phyloP scores from a whole-genome alignment of 2,329 filamentous ascomycete species.

The Colletotrichum sp. region DNA sequence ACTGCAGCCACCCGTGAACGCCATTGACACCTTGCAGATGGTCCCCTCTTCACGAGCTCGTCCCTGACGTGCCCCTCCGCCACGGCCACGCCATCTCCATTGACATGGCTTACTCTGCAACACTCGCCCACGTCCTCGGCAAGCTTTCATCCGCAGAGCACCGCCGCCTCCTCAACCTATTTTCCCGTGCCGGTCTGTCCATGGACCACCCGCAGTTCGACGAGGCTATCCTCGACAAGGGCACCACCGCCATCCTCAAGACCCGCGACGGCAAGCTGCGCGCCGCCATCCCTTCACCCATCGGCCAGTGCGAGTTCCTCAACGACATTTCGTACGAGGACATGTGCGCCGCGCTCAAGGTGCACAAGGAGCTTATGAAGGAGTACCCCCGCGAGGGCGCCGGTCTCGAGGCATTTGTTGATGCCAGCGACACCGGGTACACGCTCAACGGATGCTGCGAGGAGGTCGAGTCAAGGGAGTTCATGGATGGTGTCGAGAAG shows the following conservation, averaged over 20 bases:
- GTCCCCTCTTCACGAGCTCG: conserved; percentile 75
- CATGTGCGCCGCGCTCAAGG: conserved; percentile 62
- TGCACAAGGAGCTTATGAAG: conserved; percentile 69
- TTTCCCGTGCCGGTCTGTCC: conserved; percentile 72
- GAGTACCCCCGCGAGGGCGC: conserved; percentile 67
- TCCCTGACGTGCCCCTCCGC: conserved; percentile 70
- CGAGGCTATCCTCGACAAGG: conserved; percentile 67
- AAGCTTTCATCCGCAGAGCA: conserved; percentile 66
- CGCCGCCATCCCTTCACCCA: conserved; percentile 70
- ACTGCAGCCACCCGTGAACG: background rate
- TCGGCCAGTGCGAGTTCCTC: conserved; percentile 71
- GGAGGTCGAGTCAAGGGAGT: background rate
- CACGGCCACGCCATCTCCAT: conserved; percentile 79
- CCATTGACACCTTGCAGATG: conserved; percentile 46
- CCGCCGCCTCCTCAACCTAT: conserved; percentile 66
- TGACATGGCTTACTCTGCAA: conserved; percentile 78
- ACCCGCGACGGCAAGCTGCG: conserved; percentile 73
- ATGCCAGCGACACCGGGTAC: conserved; percentile 71
- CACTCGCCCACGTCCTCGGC: conserved; percentile 67
- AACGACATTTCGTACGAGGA: conserved; percentile 70
- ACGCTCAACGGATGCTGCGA: conserved; percentile 34
- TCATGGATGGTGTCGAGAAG: background rate
- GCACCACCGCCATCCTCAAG: conserved; percentile 72
- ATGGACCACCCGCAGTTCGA: conserved; percentile 76
- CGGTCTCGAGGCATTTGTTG: conserved; percentile 73